Base-by-base conservation (phyloP, 2,329 filamentous ascomycete species). In the Purpureocillium takamizusanense region DNA sequence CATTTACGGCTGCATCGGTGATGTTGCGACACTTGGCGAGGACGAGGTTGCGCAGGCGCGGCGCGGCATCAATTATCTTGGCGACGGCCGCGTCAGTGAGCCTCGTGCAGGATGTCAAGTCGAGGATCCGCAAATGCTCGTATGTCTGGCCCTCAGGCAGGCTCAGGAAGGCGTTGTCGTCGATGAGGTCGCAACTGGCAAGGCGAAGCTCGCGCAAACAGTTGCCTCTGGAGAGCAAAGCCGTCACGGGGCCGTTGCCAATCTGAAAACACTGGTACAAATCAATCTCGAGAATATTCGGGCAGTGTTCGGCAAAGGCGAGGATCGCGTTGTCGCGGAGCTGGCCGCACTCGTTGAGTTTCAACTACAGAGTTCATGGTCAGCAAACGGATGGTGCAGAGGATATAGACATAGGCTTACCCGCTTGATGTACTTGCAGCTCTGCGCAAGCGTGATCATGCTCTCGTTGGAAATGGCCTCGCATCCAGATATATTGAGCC, bases 251-350 rank as follows among this genome's bases (percentile, higher is more conserved):
- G 17, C 80, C 75, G 55, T 94, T 92, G 45, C 85, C 85, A 47
- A 98, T 79, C 33, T 80, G 73, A 39, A 70, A 73, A 66, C 92
- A 94, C 50, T 87, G 83, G 50, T 95, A 86, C 12, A 98, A 75
- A 57, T 98, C 92, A 44, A 98, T 95, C 61, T 98, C 92, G 45
- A 98, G 80, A 25, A 98, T 88, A 48, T 95, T 90, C 11, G 81
- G 86, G 57, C 90, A 95, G 61, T 94, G 78, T 33, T 81, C 71
- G 6, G 92, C 90, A 56, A 98, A 94, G 4, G 88, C 85, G 42
- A 86, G 69, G 46, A 97, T 81, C 7, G 88, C 82, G 35, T 74
- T 71, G 56, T 97, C 87, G 30, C 83, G 87, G 27, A 95, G 68
- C 60, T 94, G 84, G n/a, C 65, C 62, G 56, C 92, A 95, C 41